Base-by-base conservation (phyloP, 257 asterid genomes). In the Rehmannia glutinosa region DNA sequence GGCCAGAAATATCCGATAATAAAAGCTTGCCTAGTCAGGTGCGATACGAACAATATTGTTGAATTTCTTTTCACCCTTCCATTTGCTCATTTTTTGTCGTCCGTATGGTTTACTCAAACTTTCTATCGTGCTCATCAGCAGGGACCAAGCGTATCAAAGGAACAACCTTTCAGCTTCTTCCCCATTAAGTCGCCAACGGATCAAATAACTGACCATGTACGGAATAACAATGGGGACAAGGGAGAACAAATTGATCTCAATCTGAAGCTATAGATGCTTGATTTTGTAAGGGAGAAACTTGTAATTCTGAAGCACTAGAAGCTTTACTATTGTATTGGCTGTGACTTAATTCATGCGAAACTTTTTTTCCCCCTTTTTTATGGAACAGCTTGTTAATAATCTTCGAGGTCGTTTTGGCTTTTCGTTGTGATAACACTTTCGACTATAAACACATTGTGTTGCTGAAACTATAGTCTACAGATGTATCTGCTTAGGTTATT, bases 261-360 rank as follows among this genome's bases (percentile, higher is more conserved):
- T 74, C 74, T 88, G 59, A 88, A 82, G 82, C 82, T 88, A 17
- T 88, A 77, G 57, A 73, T 25, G 33, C 32, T 60, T 30, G 62
- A n/a, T 71, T 17, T n/a, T 57, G 47, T 57, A 79, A 62, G 64
- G 77, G 72, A 46, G 83, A 81, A 60, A 75, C 56, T 81, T 66
- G 96, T 49, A 49, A 88, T 80, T 75, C 77, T 88, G 53, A 84
- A 80, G 79, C 81, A n/a, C n/a, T n/a, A n/a, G n/a, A n/a, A n/a
- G n/a, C n/a, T 82, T 16, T 84, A 75, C 52, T 58, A 32, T 5
- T 61, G 67, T 24, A 39, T 36, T 20, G 13, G 17, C 12, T 57
- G 42, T 28, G 43, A 39, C 10, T 36, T 12, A 17, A 1, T n/a
- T 7, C n/a, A 3, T 32, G 36, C 47, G 61, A 43, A 47, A 45